Evolutionary conservation across 2,329 filamentous ascomycete genomes (phyloP), one percentile per base, ranked within the genome.

Genomic region (Cordyceps javanica): DNA sequence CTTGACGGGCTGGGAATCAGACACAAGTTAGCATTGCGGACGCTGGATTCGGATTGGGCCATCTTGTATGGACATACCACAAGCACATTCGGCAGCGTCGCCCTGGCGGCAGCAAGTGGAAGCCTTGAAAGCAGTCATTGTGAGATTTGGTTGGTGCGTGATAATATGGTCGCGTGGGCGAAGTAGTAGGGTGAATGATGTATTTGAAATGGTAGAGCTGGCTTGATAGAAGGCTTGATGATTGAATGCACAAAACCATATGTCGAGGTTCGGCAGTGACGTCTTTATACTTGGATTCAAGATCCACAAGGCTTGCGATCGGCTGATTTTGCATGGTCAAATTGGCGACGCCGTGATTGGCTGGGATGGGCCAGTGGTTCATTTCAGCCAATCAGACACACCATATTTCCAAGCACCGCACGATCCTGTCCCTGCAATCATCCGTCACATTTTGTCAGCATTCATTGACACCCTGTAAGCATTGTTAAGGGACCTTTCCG

Each of bases 21-120:
- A n/a, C n/a, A 55, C 57, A 5, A 26, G 34, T 53, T 51, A 60
- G 59, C 10, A 28, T 16, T 30, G 16, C 23, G 30, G 10, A 42
- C 11, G 3, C 14, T 38, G 14, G n/a, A 26, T 10, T 5, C 23
- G 49, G 36, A 19, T 51, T 9, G 21, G 6, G 5, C 21, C 38
- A 19, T 8, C 19, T 30, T 19, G 26, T 28, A 11, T 50, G 39
- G 57, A 74, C 81, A 65, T 78, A 83, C 81, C 82, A 70, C 82
- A 85, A 65, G 81, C 73, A 66, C 82, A 85, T 62, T 77, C 75
- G 10, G 30, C 30, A 54, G 71, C 68, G 62, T 74, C 68, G 67
- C 75, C 77, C 70, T 80, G 78, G 70, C 77, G 76, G 72, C 81
- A 83, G 79, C 81, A 84, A 64, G 78, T 83, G 57, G 77, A 73